Evolutionary conservation across 1,284 basidiomycete species (phyloP), one percentile per base, ranked within the genome.

Genomic region (Trichosporon ovoides): DNA sequence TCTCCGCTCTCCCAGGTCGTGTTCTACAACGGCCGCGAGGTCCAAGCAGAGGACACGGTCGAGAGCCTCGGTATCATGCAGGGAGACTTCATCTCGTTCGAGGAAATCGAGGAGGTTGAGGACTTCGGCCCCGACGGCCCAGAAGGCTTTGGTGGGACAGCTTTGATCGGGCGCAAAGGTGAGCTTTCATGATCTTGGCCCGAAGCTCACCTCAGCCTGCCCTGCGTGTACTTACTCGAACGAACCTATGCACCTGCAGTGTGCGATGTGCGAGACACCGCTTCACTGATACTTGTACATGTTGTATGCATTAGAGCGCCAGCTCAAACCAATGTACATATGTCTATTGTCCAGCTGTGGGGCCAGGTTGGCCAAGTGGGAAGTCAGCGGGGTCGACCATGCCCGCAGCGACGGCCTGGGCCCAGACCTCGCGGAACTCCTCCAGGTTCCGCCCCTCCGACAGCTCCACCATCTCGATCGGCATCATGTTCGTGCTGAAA

Each of bases 401-500:
- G 48, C 57, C 57, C 11, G 53, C 52, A 7, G 53, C 53, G 20
- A 58, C 48, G 9, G 71, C 72, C 52, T 68, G 66, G 31, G 70
- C 64, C 74, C 74, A 77, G 24, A 70, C 71, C 38, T 67, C 60
- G 43, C 65, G 83, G 73, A 96, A 94, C 60, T 88, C 86, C 36
- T 82, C 80, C 34, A 92, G 82, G 63, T 82, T 83, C 51, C 82
- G 81, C 3, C 91, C 92, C 54, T 82, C 82, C 66, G 89, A 87
- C 69, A 95, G 77, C 54, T 83, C 83, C 19, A 96, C 79, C 13
- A 90, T 88, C 69, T 98, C 94, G 38, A 89, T 81, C 2, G 94
- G 95, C 16, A 95, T 82, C 88, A 95, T 95, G 71, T 96, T 97
- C 68, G 89, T 87, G 64, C 88, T 87, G 69, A 91, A 82, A 1